These are phyloP conservation scores for Cercospora beticola DNA, from an alignment of 2,329 filamentous ascomycete genomes.

Conservation along the genomic window DNA sequence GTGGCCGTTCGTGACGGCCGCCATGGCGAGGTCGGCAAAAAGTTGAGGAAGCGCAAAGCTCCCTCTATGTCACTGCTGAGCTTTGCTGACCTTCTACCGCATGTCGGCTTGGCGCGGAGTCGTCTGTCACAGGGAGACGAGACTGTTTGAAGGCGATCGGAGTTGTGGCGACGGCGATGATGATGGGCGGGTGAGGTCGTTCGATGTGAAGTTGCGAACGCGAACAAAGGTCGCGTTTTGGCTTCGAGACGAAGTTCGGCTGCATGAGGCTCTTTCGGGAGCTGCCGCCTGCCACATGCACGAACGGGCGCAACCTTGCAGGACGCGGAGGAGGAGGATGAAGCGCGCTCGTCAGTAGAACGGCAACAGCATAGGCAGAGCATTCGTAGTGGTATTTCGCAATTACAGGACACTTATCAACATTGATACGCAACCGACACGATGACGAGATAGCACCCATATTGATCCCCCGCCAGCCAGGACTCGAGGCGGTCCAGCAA, in stretches of 20 bases:
- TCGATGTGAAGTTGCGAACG: neutral
- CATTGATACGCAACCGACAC: neutral
- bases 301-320: constrained; percentile 1
- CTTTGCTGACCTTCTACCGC: neutral
- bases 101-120: neutral
- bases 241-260: neutral
- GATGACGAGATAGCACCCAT: neutral
- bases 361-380: neutral
- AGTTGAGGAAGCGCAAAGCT: constrained; percentile 13
- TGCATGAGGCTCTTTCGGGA: neutral
- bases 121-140: neutral
- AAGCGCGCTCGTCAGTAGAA: neutral
- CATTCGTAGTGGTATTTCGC: neutral
- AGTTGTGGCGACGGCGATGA: neutral
- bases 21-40: constrained; percentile 45
- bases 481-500: neutral
- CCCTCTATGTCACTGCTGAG: constrained; percentile 3
- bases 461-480: neutral
- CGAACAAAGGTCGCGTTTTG: neutral
- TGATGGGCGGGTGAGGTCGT: neutral
- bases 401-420: neutral
- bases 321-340: neutral
- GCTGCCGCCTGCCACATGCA: neutral
- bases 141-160: neutral
- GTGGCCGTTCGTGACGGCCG: constrained; percentile 51